Base-by-base conservation (phyloP, 2,329 filamentous ascomycete genomes). In the Coccinonectria pachysandricola region DNA sequence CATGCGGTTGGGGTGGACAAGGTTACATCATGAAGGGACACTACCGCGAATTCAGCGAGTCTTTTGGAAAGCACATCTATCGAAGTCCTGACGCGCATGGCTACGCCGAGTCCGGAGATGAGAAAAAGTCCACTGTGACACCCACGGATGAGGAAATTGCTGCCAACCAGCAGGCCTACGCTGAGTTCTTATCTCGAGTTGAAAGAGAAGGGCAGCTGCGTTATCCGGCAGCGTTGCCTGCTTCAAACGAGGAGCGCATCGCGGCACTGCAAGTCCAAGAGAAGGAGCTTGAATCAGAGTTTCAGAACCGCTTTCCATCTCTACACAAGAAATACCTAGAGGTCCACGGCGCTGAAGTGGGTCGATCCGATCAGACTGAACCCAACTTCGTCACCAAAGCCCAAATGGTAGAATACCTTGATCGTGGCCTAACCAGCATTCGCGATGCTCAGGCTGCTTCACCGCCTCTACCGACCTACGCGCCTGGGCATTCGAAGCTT, bases 1-100 rank as follows among this genome's bases (percentile, higher is more conserved):
- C 45, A 10, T 55, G 58, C 36, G 62, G 60, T 12, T 73, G 68
- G 68, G 34, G 37, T 1, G 68, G 68, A 2, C 58, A 61, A 20
- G 64, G 57, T 32, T 71, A 71, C 38, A 52, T 72, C 6, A 54
- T 73, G 17, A 71, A 71, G 39, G 68, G 68, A 0, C 64, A 68
- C 27, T 73, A 66, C 40, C 57, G 59, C 23, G 68, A 72, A 35
- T 72, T 72, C 34, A 66, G 64, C 10, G 53, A 55, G 14, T 65
- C 64, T 0, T 72, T 68, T 35, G 59, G 61, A 32, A 62, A 61
- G 32, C 63, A 68, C 33, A 65, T 71, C 13, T 32, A 54, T 53
- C 12, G 60, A 57, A 4, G 40, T 49, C 15, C 62, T 53, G 33
- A 64, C 56, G 42, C 56, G 2, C 48, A 54, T 12, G 52, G 51